Base-by-base conservation (phyloP, 768 basidiomycete genomes). In the Mrakia frigida region DNA sequence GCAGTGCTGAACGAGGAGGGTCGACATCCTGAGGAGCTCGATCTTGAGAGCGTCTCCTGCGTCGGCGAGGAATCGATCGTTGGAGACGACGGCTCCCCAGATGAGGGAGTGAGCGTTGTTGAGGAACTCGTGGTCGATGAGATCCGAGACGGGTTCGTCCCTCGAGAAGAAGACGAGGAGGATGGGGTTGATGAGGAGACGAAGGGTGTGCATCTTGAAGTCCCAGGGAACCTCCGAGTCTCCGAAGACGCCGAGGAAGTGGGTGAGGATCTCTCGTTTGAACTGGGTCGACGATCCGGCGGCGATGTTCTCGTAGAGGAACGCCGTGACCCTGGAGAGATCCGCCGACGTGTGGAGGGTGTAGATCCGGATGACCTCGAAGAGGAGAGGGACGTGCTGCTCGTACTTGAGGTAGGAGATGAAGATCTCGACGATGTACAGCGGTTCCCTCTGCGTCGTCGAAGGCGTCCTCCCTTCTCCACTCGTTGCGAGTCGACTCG, bases 11-110 rank as follows among this genome's bases (percentile, higher is more conserved):
- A 98, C 90, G 77, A 99, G 87, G 46, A 93, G 86, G 0, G 91
- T 93, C 7, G 95, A 94, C 81, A 98, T 85, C 80, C 95, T 90
- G 56, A 98, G 86, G 25, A 97, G 86, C 83, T 98, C 97, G 77
- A 98, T 92, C 80, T 90, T 91, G 83, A 95, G 91, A 78, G 89
- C 87, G 81, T 98, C 96, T 76, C 95, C 93, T 0, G 87, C 72
- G 63, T 76, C 73, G 61, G 74, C 74, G 72, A 77, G 43, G 39
- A 63, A 50, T 31, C 74, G 61, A 41, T 74, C 73, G 25, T 76
- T 73, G 4, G 28, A 3, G 23, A 77, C 68, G 83, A 92, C 88
- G 0, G 90, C 91, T 78, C 88, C 87, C 95, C 95, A 97, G 65
- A 98, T 79, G 56, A 79, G 80, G 37, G 74, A 76, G 37, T 78